phyloP scores from a whole-genome alignment of 345 rosid genomes.

The Clausena lansium region DNA sequence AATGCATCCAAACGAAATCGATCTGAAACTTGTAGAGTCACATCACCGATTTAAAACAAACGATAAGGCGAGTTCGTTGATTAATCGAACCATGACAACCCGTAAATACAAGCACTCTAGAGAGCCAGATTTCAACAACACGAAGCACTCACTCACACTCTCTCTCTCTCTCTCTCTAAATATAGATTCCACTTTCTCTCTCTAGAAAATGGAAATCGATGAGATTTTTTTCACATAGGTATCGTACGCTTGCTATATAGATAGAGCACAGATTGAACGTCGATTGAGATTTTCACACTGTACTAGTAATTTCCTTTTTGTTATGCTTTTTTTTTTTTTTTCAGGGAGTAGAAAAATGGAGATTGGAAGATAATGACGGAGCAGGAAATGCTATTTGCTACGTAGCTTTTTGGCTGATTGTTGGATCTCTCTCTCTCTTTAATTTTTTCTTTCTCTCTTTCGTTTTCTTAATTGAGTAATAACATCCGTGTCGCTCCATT shows the following conservation, averaged over 20 bases:
- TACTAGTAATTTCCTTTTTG: neutral
- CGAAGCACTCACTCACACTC: neutral
- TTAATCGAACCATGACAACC: slow-evolving; percentile 8
- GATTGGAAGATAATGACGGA: slow-evolving; percentile 29
- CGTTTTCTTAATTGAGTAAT: neutral
- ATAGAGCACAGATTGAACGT: slow-evolving; percentile 5
- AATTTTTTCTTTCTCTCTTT: neutral
- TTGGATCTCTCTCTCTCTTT: slow-evolving; percentile 4
- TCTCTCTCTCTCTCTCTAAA: neutral
- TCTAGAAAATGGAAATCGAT: slow-evolving; percentile 10
- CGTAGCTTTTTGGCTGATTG: slow-evolving; percentile 21
- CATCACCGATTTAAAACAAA: slow-evolving; percentile 14
- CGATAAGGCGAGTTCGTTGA: slow-evolving; percentile 3
- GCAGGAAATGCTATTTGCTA: slow-evolving; percentile 24
- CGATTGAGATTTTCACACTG: slow-evolving; percentile 26
- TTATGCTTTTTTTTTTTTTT: neutral
- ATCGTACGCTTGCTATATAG: slow-evolving; percentile 1
- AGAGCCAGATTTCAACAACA: slow-evolving; percentile 6
- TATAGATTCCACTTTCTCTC: slow-evolving; percentile 1
- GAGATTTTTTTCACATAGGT: neutral
- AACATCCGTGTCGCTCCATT: neutral
- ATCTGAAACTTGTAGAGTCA: slow-evolving; percentile 4
- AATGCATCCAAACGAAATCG: slow-evolving; percentile 6
- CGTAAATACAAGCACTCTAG: neutral
- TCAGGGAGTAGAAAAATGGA: neutral